Evolutionary conservation across 305 asterid species (phyloP), one percentile per base, ranked within the genome.

Genomic region (Solanum chacoense): DNA sequence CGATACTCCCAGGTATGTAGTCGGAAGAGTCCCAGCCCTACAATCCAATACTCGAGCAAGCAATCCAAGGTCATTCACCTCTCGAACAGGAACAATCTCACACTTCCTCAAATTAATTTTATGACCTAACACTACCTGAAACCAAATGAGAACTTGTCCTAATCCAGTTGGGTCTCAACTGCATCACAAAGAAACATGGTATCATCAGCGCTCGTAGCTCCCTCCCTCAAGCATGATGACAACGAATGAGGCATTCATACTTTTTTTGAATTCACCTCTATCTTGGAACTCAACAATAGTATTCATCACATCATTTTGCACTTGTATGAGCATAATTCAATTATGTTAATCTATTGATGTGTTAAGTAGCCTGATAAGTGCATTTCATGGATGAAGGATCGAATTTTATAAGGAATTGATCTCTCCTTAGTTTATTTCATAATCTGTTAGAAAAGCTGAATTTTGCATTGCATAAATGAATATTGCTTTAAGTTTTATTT

Each of bases 361-460:
- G 65, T 24, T 24, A 20, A 77, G 84, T 40, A 40, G 85, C 36
- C 85, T 79, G 85, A 79, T 26, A 38, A 40, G 36, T 79, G 85
- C 85, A 79, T 79, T 40, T 40, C 36, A 40, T 40, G 14, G 85
- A 32, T 63, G 76, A 85, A 85, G 8, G 88, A 35, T 85, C 76
- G 22, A 59, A 7, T 65, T 32, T 65, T 85, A 88, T 88, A 20
- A 91, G 91, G 83, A 91, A 24, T 22, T 67, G 77, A 63, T 67
- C 75, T 71, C 63, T 65, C 79, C 59, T 76, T 36, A 36, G 14
- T 85, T 55, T 11, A 85, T 40, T 38, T 26, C 67, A 7, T 79
- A 26, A 40, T 40, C 34, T 79, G 65, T 26, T 40, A 40, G 85
- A 79, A 38, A 79, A 24, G 85, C 65, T 31, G 38, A 50, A 45